These are phyloP conservation scores for Aureobasidium uvarum DNA, from an alignment of 2,329 filamentous ascomycete species.

Conservation along the genomic window DNA sequence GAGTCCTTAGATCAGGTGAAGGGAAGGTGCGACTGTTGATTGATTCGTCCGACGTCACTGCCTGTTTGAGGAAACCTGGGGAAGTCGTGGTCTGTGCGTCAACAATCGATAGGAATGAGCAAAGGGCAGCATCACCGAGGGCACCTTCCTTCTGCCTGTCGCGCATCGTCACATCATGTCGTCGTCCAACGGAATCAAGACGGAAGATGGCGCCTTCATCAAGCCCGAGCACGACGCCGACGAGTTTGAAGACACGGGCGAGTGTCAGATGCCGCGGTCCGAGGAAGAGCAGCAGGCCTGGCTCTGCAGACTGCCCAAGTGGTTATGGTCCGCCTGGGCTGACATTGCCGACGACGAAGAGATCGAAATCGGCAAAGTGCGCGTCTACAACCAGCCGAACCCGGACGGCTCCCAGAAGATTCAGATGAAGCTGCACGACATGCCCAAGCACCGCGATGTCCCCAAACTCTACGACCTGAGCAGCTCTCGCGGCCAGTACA, in stretches of 20 bases:
- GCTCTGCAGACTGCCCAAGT: conserved; percentile 74
- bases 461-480: conserved; percentile 86
- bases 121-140: not conserved
- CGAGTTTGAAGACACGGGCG: conserved; percentile 47
- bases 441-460: conserved; percentile 68
- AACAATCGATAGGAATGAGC: not conserved
- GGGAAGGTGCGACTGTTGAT: not conserved
- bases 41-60: conserved; percentile 9
- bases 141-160: not conserved
- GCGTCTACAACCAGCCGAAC: conserved; percentile 41
- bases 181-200: conserved; percentile 45
- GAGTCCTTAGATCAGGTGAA: not conserved
- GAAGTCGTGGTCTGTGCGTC: not conserved
- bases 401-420: conserved; percentile 30
- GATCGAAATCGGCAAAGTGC: conserved; percentile 74
- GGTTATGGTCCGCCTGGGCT: conserved; percentile 77
- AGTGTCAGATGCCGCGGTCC: conserved; percentile 36
- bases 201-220: conserved; percentile 40
- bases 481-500: conserved; percentile 63
- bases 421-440: conserved; percentile 64
- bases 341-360: conserved; percentile 76
- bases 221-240: conserved; percentile 43
- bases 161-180: conserved; percentile 26
- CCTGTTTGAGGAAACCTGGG: not conserved
- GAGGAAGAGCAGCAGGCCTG: conserved; percentile 48